Evolutionary conservation across 805 yeast species (phyloP).

Genomic region (Barnettozyma vustinii): DNA sequence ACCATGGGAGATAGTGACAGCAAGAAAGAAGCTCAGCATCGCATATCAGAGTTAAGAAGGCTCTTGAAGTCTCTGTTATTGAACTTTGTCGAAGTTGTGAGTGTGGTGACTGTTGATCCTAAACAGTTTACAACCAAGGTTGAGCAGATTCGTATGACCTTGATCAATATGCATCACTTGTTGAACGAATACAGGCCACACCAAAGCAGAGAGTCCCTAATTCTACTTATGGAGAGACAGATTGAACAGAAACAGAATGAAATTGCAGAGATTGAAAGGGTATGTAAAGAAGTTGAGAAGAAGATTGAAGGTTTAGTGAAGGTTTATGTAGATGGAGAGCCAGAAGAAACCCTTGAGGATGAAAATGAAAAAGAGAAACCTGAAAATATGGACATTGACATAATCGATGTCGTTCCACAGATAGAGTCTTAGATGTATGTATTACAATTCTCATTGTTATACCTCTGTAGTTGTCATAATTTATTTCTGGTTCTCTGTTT

Average conservation of each 20-base stretch:
- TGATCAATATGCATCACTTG: conserved; percentile 88
- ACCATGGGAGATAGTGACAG: not conserved
- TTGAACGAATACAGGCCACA: conserved; percentile 92
- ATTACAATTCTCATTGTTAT: not conserved
- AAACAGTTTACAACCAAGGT: conserved; percentile 54
- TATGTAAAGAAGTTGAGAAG: conserved; percentile 36
- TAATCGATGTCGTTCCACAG: not conserved
- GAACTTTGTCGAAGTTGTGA: conserved; percentile 78
- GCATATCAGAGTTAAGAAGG: conserved; percentile 62
- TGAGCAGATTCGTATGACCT: conserved; percentile 71
- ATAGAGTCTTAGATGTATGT: not conserved
- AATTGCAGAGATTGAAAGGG: conserved; percentile 37
- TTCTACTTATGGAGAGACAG: conserved; percentile 65
- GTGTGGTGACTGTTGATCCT: conserved; percentile 72
- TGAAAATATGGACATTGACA: not conserved
- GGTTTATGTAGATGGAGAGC: conserved; percentile 20
- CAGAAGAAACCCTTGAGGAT: not conserved
- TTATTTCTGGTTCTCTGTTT: not conserved
- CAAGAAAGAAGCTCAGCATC: conserved; percentile 27
- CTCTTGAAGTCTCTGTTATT: conserved; percentile 72
- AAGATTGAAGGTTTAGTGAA: conserved; percentile 32
- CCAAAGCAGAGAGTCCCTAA: conserved; percentile 86
- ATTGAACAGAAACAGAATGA: conserved; percentile 57
- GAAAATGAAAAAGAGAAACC: not conserved
- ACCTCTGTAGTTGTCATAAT: not conserved